Evolutionary conservation across 495 filamentous ascomycete species (phyloP).

Genomic region (Penicillium psychrofluorescens): DNA sequence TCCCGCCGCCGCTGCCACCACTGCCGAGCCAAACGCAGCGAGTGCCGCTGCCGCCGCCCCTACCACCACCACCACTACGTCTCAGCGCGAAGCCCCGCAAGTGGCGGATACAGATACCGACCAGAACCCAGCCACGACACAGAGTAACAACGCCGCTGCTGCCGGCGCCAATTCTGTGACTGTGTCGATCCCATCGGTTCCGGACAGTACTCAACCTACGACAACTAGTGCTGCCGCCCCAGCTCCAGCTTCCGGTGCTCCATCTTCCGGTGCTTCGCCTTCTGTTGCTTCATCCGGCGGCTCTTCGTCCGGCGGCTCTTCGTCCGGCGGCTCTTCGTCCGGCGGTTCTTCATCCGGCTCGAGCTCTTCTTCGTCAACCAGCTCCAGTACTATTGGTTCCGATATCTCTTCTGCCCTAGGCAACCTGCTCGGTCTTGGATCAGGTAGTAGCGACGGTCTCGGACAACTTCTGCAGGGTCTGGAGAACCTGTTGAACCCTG

Average conservation of each 20-base stretch:
- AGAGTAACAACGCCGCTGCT: neutral
- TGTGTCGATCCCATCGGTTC: neutral
- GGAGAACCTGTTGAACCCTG: conserved; percentile 12
- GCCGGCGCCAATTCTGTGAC: neutral
- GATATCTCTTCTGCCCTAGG: neutral
- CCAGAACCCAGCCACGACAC: conserved; percentile 2
- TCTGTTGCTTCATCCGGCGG: too few species aligned
- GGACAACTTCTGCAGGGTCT: conserved; percentile 11
- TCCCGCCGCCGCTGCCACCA: conserved; percentile 1
- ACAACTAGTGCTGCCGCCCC: neutral
- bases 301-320: too few species aligned
- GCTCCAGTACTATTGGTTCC: neutral
- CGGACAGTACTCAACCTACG: neutral
- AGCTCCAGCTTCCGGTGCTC: neutral
- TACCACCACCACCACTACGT: conserved; percentile 4
- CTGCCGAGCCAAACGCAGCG: neutral
- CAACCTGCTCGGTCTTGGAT: conserved; percentile 1
- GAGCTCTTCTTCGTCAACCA: neutral
- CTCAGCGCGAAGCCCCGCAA: too few species aligned
- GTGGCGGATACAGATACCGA: conserved; percentile 1
- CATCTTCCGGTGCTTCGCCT: too few species aligned
- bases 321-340: too few species aligned
- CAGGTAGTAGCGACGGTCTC: conserved; percentile 1
- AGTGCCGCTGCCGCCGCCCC: conserved; percentile 1
- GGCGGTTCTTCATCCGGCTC: conserved; percentile 1